phyloP scores from a whole-genome alignment of 164 flowering plant species.

The Magnolia officinalis region DNA sequence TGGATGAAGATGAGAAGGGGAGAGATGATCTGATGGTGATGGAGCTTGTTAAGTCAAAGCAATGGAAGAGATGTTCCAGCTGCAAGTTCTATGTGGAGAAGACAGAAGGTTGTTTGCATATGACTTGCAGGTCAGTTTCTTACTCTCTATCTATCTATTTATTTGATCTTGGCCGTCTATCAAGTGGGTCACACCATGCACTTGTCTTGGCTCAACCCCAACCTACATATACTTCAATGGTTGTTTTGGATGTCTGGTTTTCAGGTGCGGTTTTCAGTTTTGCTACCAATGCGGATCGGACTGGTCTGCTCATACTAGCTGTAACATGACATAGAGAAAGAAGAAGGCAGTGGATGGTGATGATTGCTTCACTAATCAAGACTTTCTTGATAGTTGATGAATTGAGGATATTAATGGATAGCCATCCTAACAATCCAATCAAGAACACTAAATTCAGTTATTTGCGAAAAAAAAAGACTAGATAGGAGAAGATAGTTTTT shows the following conservation, averaged over 20 bases:
- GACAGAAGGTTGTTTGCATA: slow-evolving; percentile 33
- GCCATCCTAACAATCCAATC: background rate
- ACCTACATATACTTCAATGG: background rate
- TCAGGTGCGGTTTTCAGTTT: slow-evolving; percentile 14
- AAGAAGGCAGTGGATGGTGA: background rate
- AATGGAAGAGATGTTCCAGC: slow-evolving; percentile 47
- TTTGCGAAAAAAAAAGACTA: too few species aligned
- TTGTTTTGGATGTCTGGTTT: background rate
- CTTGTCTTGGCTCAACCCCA: too few species aligned
- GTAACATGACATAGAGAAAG: background rate
- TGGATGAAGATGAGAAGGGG: slow-evolving; percentile 15
- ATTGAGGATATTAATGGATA: background rate
- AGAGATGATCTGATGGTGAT: slow-evolving; percentile 28
- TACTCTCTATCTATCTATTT: too few species aligned
- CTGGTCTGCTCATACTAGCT: slow-evolving; percentile 1
- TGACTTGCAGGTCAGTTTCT: slow-evolving; percentile 39
- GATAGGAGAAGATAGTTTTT: too few species aligned
- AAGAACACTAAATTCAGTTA: too few species aligned
- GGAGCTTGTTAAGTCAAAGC: slow-evolving; percentile 31
- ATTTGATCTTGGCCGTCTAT: slow-evolving; percentile 11
- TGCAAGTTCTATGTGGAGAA: slow-evolving; percentile 48
- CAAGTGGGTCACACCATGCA: background rate
- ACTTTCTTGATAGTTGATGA: background rate
- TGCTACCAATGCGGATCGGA: slow-evolving; percentile 17
- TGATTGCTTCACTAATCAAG: background rate